Evolutionary conservation across 768 basidiomycete species (phyloP).

Genomic region (Clathrus columnatus): DNA sequence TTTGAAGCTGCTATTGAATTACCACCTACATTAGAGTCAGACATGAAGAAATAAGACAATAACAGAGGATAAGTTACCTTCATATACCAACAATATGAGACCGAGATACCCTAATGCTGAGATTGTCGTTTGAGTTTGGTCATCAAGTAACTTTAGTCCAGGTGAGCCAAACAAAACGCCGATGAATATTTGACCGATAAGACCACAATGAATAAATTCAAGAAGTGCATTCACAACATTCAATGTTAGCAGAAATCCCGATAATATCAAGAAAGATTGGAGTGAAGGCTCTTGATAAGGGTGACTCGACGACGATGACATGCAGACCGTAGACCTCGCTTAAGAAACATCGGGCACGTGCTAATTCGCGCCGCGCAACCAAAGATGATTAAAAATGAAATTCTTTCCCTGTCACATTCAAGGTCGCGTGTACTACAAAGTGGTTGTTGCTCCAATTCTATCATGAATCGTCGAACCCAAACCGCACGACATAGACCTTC

Average conservation of each 20-base stretch:
- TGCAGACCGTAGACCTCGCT: neutral
- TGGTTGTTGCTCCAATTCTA: neutral
- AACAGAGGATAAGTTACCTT: constrained; percentile 28
- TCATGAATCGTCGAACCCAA: constrained; percentile 53
- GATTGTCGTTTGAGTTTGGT: constrained; percentile 34
- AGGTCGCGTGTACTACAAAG: neutral
- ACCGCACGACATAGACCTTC: constrained; percentile 52
- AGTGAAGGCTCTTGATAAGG: constrained; percentile 23
- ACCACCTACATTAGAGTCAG: constrained; percentile 33
- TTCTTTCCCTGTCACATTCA: neutral
- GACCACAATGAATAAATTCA: constrained; percentile 31
- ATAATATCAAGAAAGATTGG: constrained; percentile 33
- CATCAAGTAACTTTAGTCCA: constrained; percentile 34
- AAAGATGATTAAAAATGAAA: too few relatives aligned
- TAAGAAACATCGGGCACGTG: neutral
- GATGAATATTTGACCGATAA: constrained; percentile 45
- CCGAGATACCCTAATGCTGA: constrained; percentile 38
- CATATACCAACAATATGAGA: constrained; percentile 44
- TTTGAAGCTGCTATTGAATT: constrained; percentile 40
- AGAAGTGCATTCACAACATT: constrained; percentile 39
- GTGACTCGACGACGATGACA: constrained; percentile 16
- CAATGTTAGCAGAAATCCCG: constrained; percentile 48
- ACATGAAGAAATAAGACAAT: neutral
- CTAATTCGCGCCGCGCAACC: too few relatives aligned
- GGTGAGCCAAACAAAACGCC: constrained; percentile 51